Base-by-base conservation (phyloP, 2,329 filamentous ascomycete genomes). In the Parasarocladium wereldwijsianum region DNA sequence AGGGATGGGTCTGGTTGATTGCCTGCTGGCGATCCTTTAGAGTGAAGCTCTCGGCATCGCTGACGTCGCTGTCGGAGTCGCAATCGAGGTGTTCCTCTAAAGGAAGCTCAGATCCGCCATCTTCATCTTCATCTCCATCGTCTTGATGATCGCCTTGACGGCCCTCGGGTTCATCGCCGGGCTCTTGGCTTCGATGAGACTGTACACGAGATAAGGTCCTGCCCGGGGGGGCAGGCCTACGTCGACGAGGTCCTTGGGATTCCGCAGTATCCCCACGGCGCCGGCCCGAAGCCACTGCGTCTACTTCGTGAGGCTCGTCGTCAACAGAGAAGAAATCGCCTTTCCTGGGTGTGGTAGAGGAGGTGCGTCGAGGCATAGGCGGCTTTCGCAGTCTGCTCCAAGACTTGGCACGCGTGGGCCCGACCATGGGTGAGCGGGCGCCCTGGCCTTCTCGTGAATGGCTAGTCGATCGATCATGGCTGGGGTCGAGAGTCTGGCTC, bases 1-100 rank as follows among this genome's bases (percentile, higher is more conserved):
- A 98, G 1, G 90, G 90, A 62, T 98, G 90, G 1, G 90, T 98
- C 52, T 93, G 79, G 57, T 98, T 98, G 63, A 98, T 98, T 40
- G 90, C 90, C 50, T 93, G 76, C 55, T 98, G 90, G 33, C 90
- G 75, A 52, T 98, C 90, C 52, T 92, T 93, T 43, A 98, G 68
- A 0, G 90, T 98, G 51, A 98, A 98, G 58, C 87, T 96, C 57
- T 94, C 90, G 2, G 90, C 81, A 43, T 96, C 90, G 51, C 87
- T 94, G 30, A 86, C 46, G 35, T 80, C 74, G 34, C 60, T 74
- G 18, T 81, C 76, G 13, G 80, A 79, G 8, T 78, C 73, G 24
- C 68, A 70, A 26, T 70, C 68, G 8, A 60, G 54, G 13, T 60
- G 60, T 10, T 63, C 63, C 11, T 66, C 66, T 50, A 38, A 36